Evolutionary conservation across 768 basidiomycete species (phyloP).

Genomic region (Jaapia argillacea): DNA sequence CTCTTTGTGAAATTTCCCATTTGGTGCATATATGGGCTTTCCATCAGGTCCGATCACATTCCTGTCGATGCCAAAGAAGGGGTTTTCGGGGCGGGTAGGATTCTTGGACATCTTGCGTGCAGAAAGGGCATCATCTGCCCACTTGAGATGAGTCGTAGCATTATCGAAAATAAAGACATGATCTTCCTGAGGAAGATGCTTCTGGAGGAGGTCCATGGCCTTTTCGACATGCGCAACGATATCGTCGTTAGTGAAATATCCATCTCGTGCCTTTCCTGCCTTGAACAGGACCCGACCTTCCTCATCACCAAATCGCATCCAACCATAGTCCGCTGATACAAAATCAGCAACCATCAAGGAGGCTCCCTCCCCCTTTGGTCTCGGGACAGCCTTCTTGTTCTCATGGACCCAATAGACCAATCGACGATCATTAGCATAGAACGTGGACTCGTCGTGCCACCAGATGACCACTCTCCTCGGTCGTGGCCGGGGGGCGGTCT

Average conservation of each 20-base stretch:
- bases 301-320: conserved; percentile 12
- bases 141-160: conserved; percentile 17
- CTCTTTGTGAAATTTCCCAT: conserved; percentile 2
- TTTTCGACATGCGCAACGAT: conserved; percentile 14
- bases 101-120: conserved; percentile 17
- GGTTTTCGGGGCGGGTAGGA: conserved; percentile 3
- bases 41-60: background rate
- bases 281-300: conserved; percentile 14
- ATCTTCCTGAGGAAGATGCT: conserved; percentile 9
- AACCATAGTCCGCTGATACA: conserved; percentile 20
- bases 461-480: conserved; percentile 10
- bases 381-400: conserved; percentile 13
- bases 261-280: conserved; percentile 22
- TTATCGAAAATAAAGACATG: conserved; percentile 20
- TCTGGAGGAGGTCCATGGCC: conserved; percentile 24
- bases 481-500: background rate
- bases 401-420: conserved; percentile 18
- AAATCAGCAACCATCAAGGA: conserved; percentile 29
- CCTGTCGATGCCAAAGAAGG: background rate
- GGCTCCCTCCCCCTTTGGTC: conserved; percentile 24
- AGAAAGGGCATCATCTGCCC: conserved; percentile 15
- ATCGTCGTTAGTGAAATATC: conserved; percentile 19
- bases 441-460: conserved; percentile 30
- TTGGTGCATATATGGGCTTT: background rate
- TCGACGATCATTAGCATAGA: conserved; percentile 23